Percentiles rank a stretch among this genome's conserved stretches.
Conservation (phyloP, 2,329 filamentous ascomycete species). For the Alternaria sp. region DNA sequence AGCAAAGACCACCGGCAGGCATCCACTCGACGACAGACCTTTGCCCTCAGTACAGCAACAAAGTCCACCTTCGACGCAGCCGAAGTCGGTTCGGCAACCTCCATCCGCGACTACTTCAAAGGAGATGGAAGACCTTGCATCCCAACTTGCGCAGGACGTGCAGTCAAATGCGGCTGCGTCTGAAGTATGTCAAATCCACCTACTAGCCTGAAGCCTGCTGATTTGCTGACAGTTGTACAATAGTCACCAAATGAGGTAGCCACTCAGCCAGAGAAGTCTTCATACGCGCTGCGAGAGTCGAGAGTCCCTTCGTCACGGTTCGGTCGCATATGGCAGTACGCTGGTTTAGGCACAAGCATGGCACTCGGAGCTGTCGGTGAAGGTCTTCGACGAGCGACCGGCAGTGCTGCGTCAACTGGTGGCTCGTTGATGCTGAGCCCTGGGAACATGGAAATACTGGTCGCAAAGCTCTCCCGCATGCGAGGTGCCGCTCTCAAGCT, state of each 20-base stretch:
- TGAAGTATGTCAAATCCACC: slow-evolving; percentile 29
- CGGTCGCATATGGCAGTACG: slow-evolving; percentile 91
- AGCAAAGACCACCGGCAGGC: slow-evolving; percentile 3
- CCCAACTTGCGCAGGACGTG: slow-evolving; percentile 55
- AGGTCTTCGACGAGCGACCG: slow-evolving; percentile 78
- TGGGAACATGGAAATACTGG: slow-evolving; percentile 89
- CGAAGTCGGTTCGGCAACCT: slow-evolving; percentile 12
- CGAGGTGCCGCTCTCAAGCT: slow-evolving; percentile 95
- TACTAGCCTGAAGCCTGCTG: slow-evolving; percentile 41
- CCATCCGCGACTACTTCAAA: slow-evolving; percentile 27
- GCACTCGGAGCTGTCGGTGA: slow-evolving; percentile 90
- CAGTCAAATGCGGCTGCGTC: slow-evolving; percentile 35
- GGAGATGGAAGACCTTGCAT: slow-evolving; percentile 56
- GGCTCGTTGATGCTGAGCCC: slow-evolving; percentile 88
- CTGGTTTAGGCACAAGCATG: slow-evolving; percentile 93
- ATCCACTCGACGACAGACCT: slow-evolving; percentile 19
- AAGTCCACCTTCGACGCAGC: slow-evolving; percentile 18
- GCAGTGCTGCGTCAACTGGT: slow-evolving; percentile 61
- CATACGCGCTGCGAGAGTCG: slow-evolving; percentile 83
- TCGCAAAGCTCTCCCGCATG: slow-evolving; percentile 93
- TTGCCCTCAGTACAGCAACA: slow-evolving; percentile 8
- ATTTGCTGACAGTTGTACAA: slow-evolving; percentile 54
- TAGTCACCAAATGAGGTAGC: slow-evolving; percentile 44
- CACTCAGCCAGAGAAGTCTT: slow-evolving; percentile 38
- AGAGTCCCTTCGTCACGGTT: slow-evolving; percentile 87